These are phyloP conservation scores for Tetrapisispora fleetii DNA, from an alignment of 805 yeast genomes.

Conservation along the genomic window DNA sequence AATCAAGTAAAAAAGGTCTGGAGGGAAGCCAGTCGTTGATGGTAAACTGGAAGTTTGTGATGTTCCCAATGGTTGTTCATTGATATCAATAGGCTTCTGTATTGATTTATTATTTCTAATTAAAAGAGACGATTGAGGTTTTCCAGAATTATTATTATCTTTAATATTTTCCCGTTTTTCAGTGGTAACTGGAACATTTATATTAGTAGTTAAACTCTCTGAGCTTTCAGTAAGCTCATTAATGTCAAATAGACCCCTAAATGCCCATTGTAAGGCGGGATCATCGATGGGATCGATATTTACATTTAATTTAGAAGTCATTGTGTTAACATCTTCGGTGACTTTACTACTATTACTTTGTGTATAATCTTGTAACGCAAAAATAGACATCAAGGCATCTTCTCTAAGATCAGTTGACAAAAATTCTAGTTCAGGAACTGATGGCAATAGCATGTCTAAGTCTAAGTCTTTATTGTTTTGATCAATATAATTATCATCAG, in stretches of 20 bases:
- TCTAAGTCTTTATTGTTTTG: too few relatives aligned
- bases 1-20: constrained; percentile 15
- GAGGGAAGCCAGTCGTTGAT: constrained; percentile 9
- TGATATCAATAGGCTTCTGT: neutral
- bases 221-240: neutral
- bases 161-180: too few relatives aligned
- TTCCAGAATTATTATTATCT: neutral
- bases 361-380: neutral
- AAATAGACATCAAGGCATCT: constrained; percentile 2
- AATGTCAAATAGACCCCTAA: neutral
- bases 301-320: neutral
- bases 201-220: neutral
- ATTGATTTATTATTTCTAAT: neutral
- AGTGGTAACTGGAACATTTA: too few relatives aligned
- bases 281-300: neutral
- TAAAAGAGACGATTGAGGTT: neutral
- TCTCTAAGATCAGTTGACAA: constrained; percentile 4
- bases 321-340: too few relatives aligned
- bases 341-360: too few relatives aligned
- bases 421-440: neutral
- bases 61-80: too few relatives aligned
- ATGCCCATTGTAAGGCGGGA: neutral
- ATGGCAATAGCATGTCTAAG: neutral
- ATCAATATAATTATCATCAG: too few relatives aligned
- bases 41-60: too few relatives aligned